A percentile compares a stretch with the other conserved stretches of the same genome.
Evolutionary conservation across 2,329 filamentous ascomycete genomes (phyloP).

Genomic region (Didymellaceae sp.): DNA sequence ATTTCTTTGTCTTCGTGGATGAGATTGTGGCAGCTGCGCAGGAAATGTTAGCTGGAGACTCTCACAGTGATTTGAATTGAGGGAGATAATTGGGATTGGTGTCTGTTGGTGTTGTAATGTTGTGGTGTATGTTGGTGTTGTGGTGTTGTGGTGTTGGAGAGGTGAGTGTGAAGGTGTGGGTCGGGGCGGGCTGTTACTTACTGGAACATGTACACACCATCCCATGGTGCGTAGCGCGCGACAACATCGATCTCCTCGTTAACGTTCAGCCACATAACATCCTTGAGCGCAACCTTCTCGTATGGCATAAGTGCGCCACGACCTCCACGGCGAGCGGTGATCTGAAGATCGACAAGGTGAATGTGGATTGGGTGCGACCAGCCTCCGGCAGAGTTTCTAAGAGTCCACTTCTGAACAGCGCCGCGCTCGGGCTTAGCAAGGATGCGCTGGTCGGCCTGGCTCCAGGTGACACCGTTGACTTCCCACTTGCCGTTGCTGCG

Average conservation of each 20-base stretch:
- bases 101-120: too few species aligned
- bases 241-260: slow-evolving; percentile 51
- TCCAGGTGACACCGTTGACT: slow-evolving; percentile 49
- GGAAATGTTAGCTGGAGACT: background rate
- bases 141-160: too few species aligned
- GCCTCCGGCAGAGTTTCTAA: slow-evolving; percentile 58
- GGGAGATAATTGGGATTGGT: too few species aligned
- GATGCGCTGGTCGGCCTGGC: slow-evolving; percentile 43
- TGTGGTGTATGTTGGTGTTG: too few species aligned
- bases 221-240: slow-evolving; percentile 44
- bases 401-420: slow-evolving; percentile 47
- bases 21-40: slow-evolving; percentile 49
- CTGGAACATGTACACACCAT: slow-evolving; percentile 60
- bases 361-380: slow-evolving; percentile 64
- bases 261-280: slow-evolving; percentile 61
- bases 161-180: too few species aligned
- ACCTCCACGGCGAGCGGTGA: slow-evolving; percentile 58
- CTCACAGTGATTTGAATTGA: background rate
- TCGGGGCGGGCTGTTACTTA: background rate
- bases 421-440: slow-evolving; percentile 45
- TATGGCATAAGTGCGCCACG: slow-evolving; percentile 56
- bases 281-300: slow-evolving; percentile 62
- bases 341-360: slow-evolving; percentile 65
- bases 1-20: slow-evolving; percentile 56
- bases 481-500: slow-evolving; percentile 40